Base-by-base conservation (phyloP, 306 rosid species). In the Citrullus colocynthis region DNA sequence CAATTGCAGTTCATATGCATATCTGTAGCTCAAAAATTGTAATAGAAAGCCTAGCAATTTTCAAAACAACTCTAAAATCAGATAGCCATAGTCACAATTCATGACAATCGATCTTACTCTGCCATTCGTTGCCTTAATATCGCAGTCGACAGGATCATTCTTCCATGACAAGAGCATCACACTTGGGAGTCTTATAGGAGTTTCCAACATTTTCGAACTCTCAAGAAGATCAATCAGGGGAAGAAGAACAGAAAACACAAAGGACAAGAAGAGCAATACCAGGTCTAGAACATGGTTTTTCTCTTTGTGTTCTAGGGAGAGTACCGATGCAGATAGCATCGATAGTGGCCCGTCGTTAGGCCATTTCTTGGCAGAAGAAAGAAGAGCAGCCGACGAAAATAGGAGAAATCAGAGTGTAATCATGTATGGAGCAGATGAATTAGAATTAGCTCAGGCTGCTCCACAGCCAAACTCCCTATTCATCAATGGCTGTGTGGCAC, bases 81-180 rank as follows among this genome's bases (percentile, higher is more conserved):
- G 72, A 42, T 8, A 41, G 75, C 12, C 30, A 71, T 3, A 14
- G 9, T 9, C 28, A 28, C 3, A 39, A 12, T 9, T 30, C 61
- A 11, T 5, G 41, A 48, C 15, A 14, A 62, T 75, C 77, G 70
- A 69, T 79, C 70, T 37, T 36, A 79, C 61, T 71, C 73, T 79
- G 20, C 24, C 16, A 4, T 82, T 28, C 44, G 6, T 6, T 10
- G 7, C 20, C 34, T 63, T 82, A 32, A 61, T 34, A 41, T 52
- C 81, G 82, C 88, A 92, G 97, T 92, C 92, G 1, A 89, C 93
- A 1, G 92, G 93, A 61, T 90, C 94, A 0, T 93, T 93, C 80
- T 93, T 88, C 80, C 90, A 78, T 55, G 92, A 93, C 65, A 88
- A 84, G 41, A 93, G 94, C 83, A 89, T 83, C 56, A 93, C 96